These are phyloP conservation scores for Didymella pomorum DNA, from an alignment of 2,329 filamentous ascomycete genomes.

Conservation along the genomic window DNA sequence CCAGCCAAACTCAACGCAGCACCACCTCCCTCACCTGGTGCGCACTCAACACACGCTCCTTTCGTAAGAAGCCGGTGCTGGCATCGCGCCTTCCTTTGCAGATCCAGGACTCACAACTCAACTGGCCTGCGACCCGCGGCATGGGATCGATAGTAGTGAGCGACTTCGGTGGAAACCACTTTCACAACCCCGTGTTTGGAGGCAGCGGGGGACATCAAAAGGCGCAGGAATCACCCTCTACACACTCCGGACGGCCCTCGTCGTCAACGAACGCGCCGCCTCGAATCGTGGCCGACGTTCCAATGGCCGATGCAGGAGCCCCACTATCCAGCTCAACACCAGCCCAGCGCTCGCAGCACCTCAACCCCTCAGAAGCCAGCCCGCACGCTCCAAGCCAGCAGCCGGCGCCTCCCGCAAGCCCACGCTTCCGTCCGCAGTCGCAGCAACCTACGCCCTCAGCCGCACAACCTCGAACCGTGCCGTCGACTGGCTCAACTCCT, in stretches of 20 bases:
- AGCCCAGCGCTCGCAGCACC: constrained; percentile 38
- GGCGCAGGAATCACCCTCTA: constrained; percentile 47
- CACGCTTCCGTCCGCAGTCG: constrained; percentile 47
- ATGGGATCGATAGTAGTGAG: constrained; percentile 69
- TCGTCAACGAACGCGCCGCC: constrained; percentile 39
- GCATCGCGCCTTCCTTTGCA: constrained; percentile 26
- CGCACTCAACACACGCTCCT: constrained; percentile 26
- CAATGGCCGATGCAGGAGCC: constrained; percentile 51
- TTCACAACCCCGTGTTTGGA: constrained; percentile 74
- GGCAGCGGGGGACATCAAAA: constrained; percentile 55
- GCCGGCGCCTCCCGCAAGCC: constrained; percentile 41
- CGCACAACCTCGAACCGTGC: constrained; percentile 32
- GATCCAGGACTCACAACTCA: constrained; percentile 12
- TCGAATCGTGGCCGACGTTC: constrained; percentile 44
- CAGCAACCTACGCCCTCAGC: constrained; percentile 43
- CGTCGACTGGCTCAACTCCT: constrained; percentile 39
- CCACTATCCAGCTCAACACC: constrained; percentile 43
- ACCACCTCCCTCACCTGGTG: constrained; percentile 26
- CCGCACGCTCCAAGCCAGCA: constrained; percentile 29
- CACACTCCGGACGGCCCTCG: constrained; percentile 47
- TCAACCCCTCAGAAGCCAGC: constrained; percentile 29
- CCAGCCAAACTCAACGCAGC: constrained; percentile 24
- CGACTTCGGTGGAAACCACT: constrained; percentile 79
- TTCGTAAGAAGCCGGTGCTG: constrained; percentile 20
- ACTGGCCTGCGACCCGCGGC: constrained; percentile 50